Conservation (phyloP, 2,329 filamentous ascomycete genomes). For the Calonectria ilicicola region DNA sequence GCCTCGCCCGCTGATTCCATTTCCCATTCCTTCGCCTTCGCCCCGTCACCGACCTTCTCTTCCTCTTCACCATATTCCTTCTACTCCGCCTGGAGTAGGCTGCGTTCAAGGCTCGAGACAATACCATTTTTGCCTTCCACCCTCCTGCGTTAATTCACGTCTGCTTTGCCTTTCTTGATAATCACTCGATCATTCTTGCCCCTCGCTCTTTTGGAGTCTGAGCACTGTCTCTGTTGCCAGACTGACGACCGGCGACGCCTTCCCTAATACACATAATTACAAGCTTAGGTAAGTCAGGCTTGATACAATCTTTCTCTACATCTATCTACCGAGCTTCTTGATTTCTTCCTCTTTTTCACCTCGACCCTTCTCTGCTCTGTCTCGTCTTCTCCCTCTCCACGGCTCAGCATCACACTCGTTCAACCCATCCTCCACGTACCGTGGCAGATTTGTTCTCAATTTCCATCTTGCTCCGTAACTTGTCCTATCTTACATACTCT, state of each 20-base stretch:
- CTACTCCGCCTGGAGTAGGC: constrained; percentile 19
- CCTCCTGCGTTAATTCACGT: not conserved
- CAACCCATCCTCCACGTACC: constrained; percentile 39
- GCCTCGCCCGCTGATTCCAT: not conserved
- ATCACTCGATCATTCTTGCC: constrained; percentile 13
- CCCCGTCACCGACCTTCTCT: not conserved
- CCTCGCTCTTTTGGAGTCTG: constrained; percentile 9
- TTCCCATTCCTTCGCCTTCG: constrained; percentile 13
- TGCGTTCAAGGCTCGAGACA: not conserved
- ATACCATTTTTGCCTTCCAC: constrained; percentile 3
- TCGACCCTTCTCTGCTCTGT: constrained; percentile 27
- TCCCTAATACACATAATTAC: constrained; percentile 25
- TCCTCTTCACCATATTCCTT: constrained; percentile 12
- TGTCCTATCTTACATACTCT: constrained; percentile 70
- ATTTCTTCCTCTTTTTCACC: constrained; percentile 15
- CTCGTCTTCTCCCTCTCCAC: constrained; percentile 48
- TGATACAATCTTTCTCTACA: constrained; percentile 8
- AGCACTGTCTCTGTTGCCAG: constrained; percentile 12
- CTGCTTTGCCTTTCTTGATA: constrained; percentile 8
- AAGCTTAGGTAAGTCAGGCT: constrained; percentile 37
- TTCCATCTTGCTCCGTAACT: constrained; percentile 70
- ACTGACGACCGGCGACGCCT: constrained; percentile 13
- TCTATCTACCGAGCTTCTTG: not conserved
- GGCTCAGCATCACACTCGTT: constrained; percentile 56
- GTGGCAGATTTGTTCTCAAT: constrained; percentile 48